phyloP scores from a whole-genome alignment of 768 basidiomycete species.

The Agrocybe praecox region DNA sequence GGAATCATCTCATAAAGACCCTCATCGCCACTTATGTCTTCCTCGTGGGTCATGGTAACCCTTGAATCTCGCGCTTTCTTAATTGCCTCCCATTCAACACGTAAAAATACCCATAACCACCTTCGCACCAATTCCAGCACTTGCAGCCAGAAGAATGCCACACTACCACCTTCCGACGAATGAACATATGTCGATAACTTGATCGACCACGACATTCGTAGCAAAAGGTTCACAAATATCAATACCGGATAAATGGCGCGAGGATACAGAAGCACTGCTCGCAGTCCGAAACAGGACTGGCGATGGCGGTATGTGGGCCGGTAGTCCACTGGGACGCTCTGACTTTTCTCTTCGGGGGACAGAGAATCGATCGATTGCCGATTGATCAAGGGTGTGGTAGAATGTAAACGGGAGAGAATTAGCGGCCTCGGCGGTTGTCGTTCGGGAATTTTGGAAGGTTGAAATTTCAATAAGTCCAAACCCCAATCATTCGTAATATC shows the following conservation, averaged over 20 bases:
- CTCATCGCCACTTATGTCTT: conserved; percentile 32
- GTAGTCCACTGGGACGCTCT: conserved; percentile 17
- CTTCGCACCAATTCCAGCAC: conserved; percentile 85
- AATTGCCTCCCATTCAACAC: conserved; percentile 95
- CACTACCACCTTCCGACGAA: conserved; percentile 73
- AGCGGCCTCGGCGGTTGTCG: conserved; percentile 43
- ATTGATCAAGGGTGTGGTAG: conserved; percentile 29
- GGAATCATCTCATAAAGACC: conserved; percentile 44
- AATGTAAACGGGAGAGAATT: conserved; percentile 49
- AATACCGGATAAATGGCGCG: conserved; percentile 83
- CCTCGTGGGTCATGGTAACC: conserved; percentile 24
- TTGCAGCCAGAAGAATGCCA: conserved; percentile 88
- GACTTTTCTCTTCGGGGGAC: conserved; percentile 20
- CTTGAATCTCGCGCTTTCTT: conserved; percentile 45
- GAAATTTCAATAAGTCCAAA: conserved; percentile 64
- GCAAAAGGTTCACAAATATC: conserved; percentile 80
- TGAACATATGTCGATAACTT: conserved; percentile 89
- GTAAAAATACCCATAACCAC: conserved; percentile 98
- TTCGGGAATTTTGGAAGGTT: conserved; percentile 26
- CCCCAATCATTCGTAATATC: conserved; percentile 99
- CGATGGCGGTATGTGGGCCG: conserved; percentile 26
- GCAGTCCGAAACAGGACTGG: conserved; percentile 69
- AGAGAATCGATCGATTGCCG: conserved; percentile 19
- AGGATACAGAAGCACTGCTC: conserved; percentile 75
- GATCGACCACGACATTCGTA: conserved; percentile 93